Conservation (phyloP, 495 filamentous ascomycete genomes). For the Aspergillus avenaceus region DNA sequence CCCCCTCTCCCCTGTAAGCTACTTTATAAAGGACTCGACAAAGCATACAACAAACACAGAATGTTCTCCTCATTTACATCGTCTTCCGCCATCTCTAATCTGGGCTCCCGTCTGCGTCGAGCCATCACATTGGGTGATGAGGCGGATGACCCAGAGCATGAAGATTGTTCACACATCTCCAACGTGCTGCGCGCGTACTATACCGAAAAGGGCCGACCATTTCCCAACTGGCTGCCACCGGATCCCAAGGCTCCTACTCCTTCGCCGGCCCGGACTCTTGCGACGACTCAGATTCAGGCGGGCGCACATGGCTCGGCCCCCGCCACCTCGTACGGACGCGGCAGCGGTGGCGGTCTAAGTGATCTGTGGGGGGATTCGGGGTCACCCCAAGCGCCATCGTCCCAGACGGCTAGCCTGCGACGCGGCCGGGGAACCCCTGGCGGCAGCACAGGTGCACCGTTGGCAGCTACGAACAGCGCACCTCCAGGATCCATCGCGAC, state of each 20-base stretch:
- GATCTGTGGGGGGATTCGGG: conserved; percentile 80
- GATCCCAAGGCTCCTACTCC: conserved; percentile 71
- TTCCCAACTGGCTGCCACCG: conserved; percentile 84
- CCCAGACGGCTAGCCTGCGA: conserved; percentile 54
- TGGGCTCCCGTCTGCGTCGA: conserved; percentile 75
- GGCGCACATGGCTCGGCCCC: conserved; percentile 38
- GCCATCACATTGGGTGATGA: conserved; percentile 79
- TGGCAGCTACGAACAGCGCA: conserved; percentile 6
- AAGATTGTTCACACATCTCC: conserved; percentile 92
- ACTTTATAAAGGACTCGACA: background rate
- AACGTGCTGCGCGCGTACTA: conserved; percentile 95
- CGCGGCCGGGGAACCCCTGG: conserved; percentile 30
- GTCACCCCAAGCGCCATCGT: conserved; percentile 35
- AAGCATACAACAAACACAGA: conserved; percentile 16
- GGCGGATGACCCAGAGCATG: conserved; percentile 71
- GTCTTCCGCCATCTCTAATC: conserved; percentile 69
- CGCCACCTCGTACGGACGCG: conserved; percentile 27
- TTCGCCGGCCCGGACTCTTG: conserved; percentile 47
- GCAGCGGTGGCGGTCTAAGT: conserved; percentile 53
- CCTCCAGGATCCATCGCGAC: conserved; percentile 8
- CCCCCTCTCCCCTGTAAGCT: background rate
- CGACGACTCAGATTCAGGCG: conserved; percentile 47
- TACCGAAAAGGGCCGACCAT: conserved; percentile 76
- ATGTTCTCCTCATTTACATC: conserved; percentile 66
- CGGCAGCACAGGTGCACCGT: conserved; percentile 2